These are phyloP conservation scores for Amylostereum chailletii DNA, from an alignment of 1,284 basidiomycete species.

Conservation along the genomic window DNA sequence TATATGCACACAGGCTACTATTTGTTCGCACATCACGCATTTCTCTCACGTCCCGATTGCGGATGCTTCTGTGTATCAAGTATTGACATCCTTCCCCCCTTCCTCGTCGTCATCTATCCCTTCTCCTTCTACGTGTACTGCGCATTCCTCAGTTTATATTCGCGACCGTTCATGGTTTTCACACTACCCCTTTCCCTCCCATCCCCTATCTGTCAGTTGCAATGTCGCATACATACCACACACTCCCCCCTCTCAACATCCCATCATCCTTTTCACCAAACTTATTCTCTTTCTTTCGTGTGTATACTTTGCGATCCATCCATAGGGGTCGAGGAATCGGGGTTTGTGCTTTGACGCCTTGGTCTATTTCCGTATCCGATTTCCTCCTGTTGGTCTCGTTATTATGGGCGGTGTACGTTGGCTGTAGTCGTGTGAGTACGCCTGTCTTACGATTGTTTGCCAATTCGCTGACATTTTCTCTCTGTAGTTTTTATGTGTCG, in stretches of 20 bases:
- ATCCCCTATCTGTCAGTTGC: background rate
- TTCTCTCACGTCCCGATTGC: slow-evolving; percentile 4
- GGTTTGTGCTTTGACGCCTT: background rate
- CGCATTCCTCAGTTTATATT: too few species aligned
- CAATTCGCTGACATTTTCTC: too few species aligned
- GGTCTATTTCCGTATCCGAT: too few species aligned
- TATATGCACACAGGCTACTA: slow-evolving; percentile 2
- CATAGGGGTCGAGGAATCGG: slow-evolving; percentile 7
- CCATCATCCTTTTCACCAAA: slow-evolving; percentile 9
- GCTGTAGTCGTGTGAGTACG: too few species aligned
- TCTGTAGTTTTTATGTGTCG: too few species aligned
- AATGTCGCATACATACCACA: slow-evolving; percentile 4
- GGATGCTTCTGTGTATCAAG: slow-evolving; percentile 13
- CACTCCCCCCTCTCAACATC: slow-evolving; percentile 4
- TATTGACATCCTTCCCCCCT: slow-evolving; percentile 10
- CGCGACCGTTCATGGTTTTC: too few species aligned
- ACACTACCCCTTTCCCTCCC: too few species aligned
- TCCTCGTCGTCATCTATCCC: slow-evolving; percentile 1
- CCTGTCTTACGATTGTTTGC: too few species aligned
- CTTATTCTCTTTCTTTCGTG: slow-evolving; percentile 10
- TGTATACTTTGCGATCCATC: slow-evolving; percentile 7
- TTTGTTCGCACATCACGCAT: slow-evolving; percentile 11
- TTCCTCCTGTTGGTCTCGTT: too few species aligned
- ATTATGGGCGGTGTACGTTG: too few species aligned
- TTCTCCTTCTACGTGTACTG: background rate